Conservation (phyloP, 2,329 filamentous ascomycete genomes). For the Sporothrix inflata region DNA sequence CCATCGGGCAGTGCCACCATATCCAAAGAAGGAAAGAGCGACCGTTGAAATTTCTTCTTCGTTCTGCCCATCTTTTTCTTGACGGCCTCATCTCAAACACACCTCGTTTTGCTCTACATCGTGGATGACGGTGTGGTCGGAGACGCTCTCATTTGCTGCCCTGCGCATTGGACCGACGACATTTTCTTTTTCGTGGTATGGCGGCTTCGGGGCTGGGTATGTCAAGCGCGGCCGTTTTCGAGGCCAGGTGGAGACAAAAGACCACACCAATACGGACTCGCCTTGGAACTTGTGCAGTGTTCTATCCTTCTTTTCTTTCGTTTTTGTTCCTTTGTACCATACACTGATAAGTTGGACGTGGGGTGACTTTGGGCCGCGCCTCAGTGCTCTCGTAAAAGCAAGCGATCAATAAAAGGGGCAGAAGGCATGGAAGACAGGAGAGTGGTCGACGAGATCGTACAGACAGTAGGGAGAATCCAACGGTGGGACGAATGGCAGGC, state of each 20-base stretch:
- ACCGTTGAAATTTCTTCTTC: neutral
- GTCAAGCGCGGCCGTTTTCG: conserved; percentile 16
- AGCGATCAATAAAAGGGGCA: neutral
- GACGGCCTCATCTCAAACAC: neutral
- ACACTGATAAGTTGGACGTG: neutral
- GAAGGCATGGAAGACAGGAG: neutral
- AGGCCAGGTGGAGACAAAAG: neutral
- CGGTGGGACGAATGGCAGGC: neutral
- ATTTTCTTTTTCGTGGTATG: conserved; percentile 1
- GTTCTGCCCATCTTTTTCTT: neutral
- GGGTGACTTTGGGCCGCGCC: conserved; percentile 6
- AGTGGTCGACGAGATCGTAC: neutral
- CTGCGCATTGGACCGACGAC: neutral
- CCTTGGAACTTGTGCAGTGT: neutral
- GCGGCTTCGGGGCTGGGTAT: conserved; percentile 8
- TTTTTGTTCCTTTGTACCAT: neutral
- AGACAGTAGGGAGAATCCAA: neutral
- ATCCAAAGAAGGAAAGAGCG: neutral
- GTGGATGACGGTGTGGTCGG: neutral
- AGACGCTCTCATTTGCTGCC: conserved; percentile 27
- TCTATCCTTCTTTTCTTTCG: neutral
- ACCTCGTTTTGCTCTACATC: neutral
- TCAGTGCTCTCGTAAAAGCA: neutral
- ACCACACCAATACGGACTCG: neutral
- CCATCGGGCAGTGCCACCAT: conserved; percentile 3